A percentile compares a stretch with the other conserved stretches of the same genome.
phyloP scores from a whole-genome alignment of 192 early-diverging fungal species.

The Jimgerdemannia lactiflua region DNA sequence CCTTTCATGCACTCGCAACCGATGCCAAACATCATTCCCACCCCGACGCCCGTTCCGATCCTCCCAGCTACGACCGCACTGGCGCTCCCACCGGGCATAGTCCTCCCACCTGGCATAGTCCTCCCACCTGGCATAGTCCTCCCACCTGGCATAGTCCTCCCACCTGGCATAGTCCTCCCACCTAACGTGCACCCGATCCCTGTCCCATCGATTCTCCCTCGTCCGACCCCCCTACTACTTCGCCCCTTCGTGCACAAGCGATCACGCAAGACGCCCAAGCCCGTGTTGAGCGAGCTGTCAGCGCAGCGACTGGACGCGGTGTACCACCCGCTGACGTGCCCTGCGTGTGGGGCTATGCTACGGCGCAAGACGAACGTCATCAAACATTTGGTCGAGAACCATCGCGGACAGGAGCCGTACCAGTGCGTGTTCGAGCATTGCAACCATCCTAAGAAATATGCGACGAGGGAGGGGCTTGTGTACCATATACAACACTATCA shows the following conservation, averaged over 20 bases:
- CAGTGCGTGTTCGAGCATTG: slow-evolving; percentile 24
- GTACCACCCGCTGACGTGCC: slow-evolving; percentile 27
- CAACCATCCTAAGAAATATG: slow-evolving; percentile 25
- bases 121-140: neutral
- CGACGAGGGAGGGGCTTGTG: slow-evolving; percentile 31
- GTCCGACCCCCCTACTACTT: slow-evolving; percentile 2
- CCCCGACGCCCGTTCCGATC: neutral
- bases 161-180: neutral
- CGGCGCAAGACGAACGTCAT: slow-evolving; percentile 29
- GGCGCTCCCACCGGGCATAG: neutral
- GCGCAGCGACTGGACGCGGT: slow-evolving; percentile 13
- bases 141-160: neutral
- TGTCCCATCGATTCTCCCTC: neutral
- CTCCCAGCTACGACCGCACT: neutral
- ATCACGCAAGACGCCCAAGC: neutral
- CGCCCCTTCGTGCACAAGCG: slow-evolving; percentile 8
- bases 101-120: neutral
- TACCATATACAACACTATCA: slow-evolving; percentile 31
- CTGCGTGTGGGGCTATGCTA: slow-evolving; percentile 17
- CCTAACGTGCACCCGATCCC: neutral
- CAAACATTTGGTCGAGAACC: slow-evolving; percentile 22
- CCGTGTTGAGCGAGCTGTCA: slow-evolving; percentile 6
- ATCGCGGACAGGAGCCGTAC: slow-evolving; percentile 24
- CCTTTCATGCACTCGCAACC: neutral
- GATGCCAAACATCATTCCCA: neutral